Conservation (phyloP, 2,329 filamentous ascomycete species). For the Magnaporthiopsis rhizophila region DNA sequence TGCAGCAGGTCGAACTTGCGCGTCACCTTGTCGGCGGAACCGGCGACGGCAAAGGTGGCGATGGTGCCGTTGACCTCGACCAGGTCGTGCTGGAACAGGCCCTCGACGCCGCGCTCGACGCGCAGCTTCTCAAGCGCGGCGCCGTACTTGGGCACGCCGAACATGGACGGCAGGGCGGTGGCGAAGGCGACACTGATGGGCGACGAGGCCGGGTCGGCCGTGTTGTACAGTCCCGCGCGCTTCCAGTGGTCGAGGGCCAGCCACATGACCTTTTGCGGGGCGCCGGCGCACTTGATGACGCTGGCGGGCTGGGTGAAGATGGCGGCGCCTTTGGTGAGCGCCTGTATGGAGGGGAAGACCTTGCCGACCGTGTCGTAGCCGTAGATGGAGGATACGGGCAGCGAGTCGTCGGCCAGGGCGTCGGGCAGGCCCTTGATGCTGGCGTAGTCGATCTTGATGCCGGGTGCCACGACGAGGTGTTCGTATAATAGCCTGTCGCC, state of each 20-base stretch:
- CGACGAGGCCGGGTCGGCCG: slow-evolving; percentile 28
- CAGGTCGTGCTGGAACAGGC: slow-evolving; percentile 50
- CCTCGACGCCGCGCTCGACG: slow-evolving; percentile 46
- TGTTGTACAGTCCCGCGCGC: slow-evolving; percentile 40
- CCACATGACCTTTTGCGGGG: slow-evolving; percentile 56
- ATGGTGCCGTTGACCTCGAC: slow-evolving; percentile 43
- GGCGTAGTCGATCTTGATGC: slow-evolving; percentile 42
- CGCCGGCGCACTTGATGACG: slow-evolving; percentile 52
- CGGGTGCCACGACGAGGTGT: slow-evolving; percentile 55
- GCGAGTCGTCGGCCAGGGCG: slow-evolving; percentile 38
- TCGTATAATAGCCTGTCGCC: slow-evolving; percentile 53
- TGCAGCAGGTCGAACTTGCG: slow-evolving; percentile 47
- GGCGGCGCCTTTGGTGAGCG: slow-evolving; percentile 39
- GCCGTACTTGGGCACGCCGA: slow-evolving; percentile 53
- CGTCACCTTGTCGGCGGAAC: slow-evolving; percentile 27
- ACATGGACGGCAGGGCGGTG: slow-evolving; percentile 48
- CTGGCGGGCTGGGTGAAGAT: slow-evolving; percentile 54
- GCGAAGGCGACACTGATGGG: slow-evolving; percentile 46
- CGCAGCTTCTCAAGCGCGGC: slow-evolving; percentile 44
- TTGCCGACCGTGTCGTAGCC: slow-evolving; percentile 48
- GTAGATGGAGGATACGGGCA: slow-evolving; percentile 49
- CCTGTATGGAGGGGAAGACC: slow-evolving; percentile 39
- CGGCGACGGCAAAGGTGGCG: slow-evolving; percentile 38
- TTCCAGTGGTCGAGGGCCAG: slow-evolving; percentile 53
- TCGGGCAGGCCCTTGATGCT: slow-evolving; percentile 48